Evolutionary conservation across 768 basidiomycete species (phyloP).

Genomic region (Rhizopogon sp.): DNA sequence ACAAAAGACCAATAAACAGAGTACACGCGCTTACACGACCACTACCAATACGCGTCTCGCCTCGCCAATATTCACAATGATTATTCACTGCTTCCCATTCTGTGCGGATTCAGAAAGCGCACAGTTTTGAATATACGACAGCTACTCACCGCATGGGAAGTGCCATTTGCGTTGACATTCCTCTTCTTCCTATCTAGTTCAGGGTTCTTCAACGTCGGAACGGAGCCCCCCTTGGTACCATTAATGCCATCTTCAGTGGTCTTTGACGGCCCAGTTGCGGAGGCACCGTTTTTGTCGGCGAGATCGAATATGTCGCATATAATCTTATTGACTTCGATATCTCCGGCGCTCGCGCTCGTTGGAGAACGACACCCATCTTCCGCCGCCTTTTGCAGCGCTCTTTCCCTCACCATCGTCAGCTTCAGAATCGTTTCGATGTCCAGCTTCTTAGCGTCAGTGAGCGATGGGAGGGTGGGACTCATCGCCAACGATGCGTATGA

Average conservation of each 20-base stretch:
- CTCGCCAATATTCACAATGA: neutral
- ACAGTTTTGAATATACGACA: neutral
- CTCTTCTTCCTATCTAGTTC: neutral
- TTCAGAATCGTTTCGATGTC: conserved; percentile 50
- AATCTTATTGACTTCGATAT: conserved; percentile 22
- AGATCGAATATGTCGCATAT: conserved; percentile 30
- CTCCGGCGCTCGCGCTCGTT: conserved; percentile 18
- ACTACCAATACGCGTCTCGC: neutral
- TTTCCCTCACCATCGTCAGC: conserved; percentile 51
- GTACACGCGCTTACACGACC: neutral
- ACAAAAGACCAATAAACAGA: neutral
- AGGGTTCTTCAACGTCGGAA: neutral
- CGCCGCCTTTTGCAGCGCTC: conserved; percentile 28
- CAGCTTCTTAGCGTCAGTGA: conserved; percentile 51
- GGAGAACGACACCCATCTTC: conserved; percentile 24
- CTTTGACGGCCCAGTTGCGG: too few species aligned
- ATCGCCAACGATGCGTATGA: conserved; percentile 49
- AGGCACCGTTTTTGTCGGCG: neutral
- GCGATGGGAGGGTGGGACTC: conserved; percentile 44
- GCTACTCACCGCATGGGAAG: neutral
- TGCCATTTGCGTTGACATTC: neutral
- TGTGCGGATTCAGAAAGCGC: neutral
- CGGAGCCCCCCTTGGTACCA: neutral
- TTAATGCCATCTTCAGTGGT: too few species aligned
- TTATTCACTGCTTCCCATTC: neutral